phyloP scores from a whole-genome alignment of 306 rosid species.

The Acacia melanoxylon region DNA sequence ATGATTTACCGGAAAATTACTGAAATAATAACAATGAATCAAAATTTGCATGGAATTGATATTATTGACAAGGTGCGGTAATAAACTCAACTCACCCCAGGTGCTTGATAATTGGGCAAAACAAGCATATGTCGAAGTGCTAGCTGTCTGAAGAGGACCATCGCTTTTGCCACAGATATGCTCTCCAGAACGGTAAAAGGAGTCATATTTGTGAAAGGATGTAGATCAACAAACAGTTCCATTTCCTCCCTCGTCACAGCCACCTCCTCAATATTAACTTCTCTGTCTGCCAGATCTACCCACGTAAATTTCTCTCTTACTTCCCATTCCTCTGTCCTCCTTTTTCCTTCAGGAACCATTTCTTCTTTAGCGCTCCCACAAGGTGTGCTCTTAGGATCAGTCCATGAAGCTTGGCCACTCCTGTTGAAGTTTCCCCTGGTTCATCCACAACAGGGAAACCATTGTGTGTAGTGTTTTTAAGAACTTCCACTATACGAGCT shows the following conservation, averaged over 20 bases:
- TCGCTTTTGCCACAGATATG: slow-evolving; percentile 82
- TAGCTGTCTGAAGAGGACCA: slow-evolving; percentile 84
- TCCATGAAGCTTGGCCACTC: slow-evolving; percentile 62
- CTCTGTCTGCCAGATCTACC: slow-evolving; percentile 77
- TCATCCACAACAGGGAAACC: slow-evolving; percentile 82
- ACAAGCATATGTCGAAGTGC: slow-evolving; percentile 90
- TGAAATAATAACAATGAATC: not conserved
- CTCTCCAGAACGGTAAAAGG: slow-evolving; percentile 77
- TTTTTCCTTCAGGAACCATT: slow-evolving; percentile 75
- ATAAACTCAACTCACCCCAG: slow-evolving; percentile 60
- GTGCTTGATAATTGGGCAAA: slow-evolving; percentile 73
- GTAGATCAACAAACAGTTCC: slow-evolving; percentile 88
- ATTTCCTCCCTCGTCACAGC: slow-evolving; percentile 70
- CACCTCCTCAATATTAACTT: slow-evolving; percentile 69
- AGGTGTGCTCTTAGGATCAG: slow-evolving; percentile 83
- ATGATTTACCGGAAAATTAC: not conserved
- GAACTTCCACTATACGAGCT: slow-evolving; percentile 67
- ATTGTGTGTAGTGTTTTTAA: slow-evolving; percentile 77
- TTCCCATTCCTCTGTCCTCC: slow-evolving; percentile 88
- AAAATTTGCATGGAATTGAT: slow-evolving; percentile 25
- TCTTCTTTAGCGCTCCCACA: slow-evolving; percentile 68
- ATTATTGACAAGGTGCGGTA: not conserved
- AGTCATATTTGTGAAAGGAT: slow-evolving; percentile 84
- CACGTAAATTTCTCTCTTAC: slow-evolving; percentile 80
- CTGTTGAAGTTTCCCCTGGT: slow-evolving; percentile 46